Conservation (phyloP, 2,329 filamentous ascomycete genomes). For the Lachnum nothofagi region DNA sequence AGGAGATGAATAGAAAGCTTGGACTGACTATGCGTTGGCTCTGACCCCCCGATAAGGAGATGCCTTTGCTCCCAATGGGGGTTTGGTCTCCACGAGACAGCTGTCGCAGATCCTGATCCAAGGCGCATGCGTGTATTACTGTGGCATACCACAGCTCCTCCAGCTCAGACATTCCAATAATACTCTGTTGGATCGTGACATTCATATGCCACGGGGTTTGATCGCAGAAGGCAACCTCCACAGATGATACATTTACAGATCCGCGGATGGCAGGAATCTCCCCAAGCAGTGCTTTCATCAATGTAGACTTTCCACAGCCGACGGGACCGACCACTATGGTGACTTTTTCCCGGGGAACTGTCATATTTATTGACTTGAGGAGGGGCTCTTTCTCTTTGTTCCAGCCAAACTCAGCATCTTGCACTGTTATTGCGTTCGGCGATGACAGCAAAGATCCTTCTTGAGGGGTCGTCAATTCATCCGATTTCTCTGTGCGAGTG, state of each 20-base stretch:
- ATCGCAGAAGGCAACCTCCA: constrained; percentile 37
- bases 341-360: constrained; percentile 7
- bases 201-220: constrained; percentile 43
- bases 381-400: constrained; percentile 3
- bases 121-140: constrained; percentile 20
- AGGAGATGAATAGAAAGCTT: constrained; percentile 2
- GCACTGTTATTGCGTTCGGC: not conserved
- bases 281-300: constrained; percentile 26
- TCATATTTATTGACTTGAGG: constrained; percentile 7
- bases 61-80: constrained; percentile 29
- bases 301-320: constrained; percentile 28
- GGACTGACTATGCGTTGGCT: constrained; percentile 37
- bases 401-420: not conserved
- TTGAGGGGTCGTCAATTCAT: not conserved
- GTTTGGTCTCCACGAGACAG: constrained; percentile 29
- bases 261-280: constrained; percentile 13
- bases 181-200: constrained; percentile 36
- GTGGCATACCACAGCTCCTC: constrained; percentile 26
- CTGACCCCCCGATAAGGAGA: constrained; percentile 29
- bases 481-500: not conserved
- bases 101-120: constrained; percentile 18
- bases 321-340: constrained; percentile 29
- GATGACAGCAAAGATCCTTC: not conserved
- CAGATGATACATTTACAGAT: constrained; percentile 2
- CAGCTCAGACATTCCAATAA: constrained; percentile 30